Evolutionary conservation across 371 early-diverging fungal species (phyloP).

Genomic region (Batrachochytrium dendrobatidis): DNA sequence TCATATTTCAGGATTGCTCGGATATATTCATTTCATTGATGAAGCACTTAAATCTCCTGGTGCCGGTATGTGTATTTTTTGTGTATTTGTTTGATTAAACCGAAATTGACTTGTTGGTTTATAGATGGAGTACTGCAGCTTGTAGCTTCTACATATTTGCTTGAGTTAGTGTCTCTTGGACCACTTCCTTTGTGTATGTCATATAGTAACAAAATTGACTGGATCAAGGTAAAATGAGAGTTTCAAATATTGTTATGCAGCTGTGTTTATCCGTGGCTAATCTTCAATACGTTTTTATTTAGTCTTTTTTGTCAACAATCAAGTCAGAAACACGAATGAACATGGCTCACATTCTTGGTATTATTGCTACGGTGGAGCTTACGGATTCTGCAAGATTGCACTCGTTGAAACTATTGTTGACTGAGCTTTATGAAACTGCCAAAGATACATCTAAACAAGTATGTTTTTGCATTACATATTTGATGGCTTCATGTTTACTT

Average conservation of each 20-base stretch:
- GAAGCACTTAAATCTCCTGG: conserved; percentile 36
- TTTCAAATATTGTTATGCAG: too few relatives aligned
- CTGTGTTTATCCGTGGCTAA: too few relatives aligned
- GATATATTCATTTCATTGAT: conserved; percentile 51
- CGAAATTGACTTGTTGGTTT: conserved; percentile 19
- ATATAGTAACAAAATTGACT: conserved; percentile 49
- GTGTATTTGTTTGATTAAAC: neutral
- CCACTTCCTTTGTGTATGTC: conserved; percentile 54
- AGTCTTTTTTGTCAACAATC: conserved; percentile 51
- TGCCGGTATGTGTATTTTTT: conserved; percentile 12
- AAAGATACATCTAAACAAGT: conserved; percentile 31
- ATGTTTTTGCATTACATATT: conserved; percentile 5
- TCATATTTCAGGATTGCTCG: conserved; percentile 31
- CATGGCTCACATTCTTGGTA: conserved; percentile 68
- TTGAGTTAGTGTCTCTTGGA: conserved; percentile 67
- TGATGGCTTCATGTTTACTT: conserved; percentile 1
- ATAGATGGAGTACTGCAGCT: conserved; percentile 53
- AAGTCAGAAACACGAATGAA: conserved; percentile 56
- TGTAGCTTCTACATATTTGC: conserved; percentile 56
- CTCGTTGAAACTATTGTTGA: conserved; percentile 35
- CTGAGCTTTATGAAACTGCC: conserved; percentile 32
- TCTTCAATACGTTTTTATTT: too few relatives aligned
- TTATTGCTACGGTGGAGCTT: conserved; percentile 54
- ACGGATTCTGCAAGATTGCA: conserved; percentile 1
- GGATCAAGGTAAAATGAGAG: conserved; percentile 63